Base-by-base conservation (phyloP, 768 basidiomycete species). In the Hygrocybe coccinea region DNA sequence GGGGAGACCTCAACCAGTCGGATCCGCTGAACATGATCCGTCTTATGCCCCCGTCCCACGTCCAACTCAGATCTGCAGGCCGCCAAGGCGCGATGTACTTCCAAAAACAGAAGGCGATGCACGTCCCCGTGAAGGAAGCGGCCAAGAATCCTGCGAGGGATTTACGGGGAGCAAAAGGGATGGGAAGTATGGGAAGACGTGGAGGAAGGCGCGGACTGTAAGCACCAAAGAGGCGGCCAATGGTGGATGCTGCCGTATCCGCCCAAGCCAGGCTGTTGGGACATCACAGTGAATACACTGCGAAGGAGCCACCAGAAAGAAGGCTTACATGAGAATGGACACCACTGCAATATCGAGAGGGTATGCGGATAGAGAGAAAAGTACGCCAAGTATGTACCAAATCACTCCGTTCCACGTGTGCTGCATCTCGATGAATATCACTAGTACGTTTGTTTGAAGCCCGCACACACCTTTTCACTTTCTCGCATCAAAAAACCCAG, bases 401-500 rank as follows among this genome's bases (percentile, higher is more conserved):
- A 95, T 82, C 25, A 94, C 90, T 1, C 94, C 94, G 64, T 97
- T 95, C 9, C 85, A 79, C 29, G 80, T 74, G 65, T 82, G 76
- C 84, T 90, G 59, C 29, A 34, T 9, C 55, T 52, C 47, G 54
- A 59, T 35, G 24, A 22, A 25, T 29, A 14, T 48, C 2, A 50
- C 33, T 21, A 48, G 14, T 24, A 38, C 12, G 24, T 15, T 6
- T 41, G 29, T 43, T n/a, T 14, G 38, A 50, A 14, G 22, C n/a
- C 54, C 43, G 11, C 52, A 60, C 76, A 51, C 61, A 87, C 87
- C 74, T 82, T 85, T 75, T 95, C 93, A 59, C 82, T 83, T 59
- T 95, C 91, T 9, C 94, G 82, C 94, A 95, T 95, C 49, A 95
- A 79, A 62, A 89, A 85, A 19, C 93, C 92, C 3, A 92, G 69